Conservation (phyloP, 257 asterid genomes). For the Solanum chmielewskii region DNA sequence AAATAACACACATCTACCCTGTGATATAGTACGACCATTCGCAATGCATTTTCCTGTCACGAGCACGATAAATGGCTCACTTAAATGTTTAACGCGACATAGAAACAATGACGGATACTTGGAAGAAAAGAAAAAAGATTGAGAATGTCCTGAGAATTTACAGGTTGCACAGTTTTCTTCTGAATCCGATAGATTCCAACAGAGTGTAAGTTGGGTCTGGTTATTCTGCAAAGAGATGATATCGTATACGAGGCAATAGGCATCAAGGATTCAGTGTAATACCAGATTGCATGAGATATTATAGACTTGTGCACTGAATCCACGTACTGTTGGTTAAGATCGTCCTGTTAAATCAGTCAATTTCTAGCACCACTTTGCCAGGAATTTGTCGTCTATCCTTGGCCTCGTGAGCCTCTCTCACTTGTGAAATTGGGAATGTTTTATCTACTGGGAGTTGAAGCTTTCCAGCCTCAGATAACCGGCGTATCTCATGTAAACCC, state of each 20-base stretch:
- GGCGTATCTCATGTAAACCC: slow-evolving; percentile 70
- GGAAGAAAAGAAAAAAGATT: not conserved
- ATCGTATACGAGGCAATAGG: not conserved
- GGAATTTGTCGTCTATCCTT: slow-evolving; percentile 57
- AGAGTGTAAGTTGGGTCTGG: not conserved
- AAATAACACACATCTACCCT: not conserved
- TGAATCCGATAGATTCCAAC: not conserved
- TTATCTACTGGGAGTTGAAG: slow-evolving; percentile 76
- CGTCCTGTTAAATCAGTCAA: slow-evolving; percentile 24
- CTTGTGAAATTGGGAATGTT: slow-evolving; percentile 53
- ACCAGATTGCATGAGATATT: not conserved
- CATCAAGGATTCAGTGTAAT: not conserved
- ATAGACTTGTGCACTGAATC: not conserved
- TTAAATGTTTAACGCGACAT: not conserved
- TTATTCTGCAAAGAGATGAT: not conserved
- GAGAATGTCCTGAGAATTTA: not conserved
- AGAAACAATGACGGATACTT: not conserved
- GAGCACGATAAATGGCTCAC: not conserved
- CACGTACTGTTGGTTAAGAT: not conserved
- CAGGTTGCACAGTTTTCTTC: not conserved
- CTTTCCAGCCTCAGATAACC: slow-evolving; percentile 58
- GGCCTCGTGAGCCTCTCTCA: slow-evolving; percentile 75
- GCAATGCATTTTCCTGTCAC: not conserved
- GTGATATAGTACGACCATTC: not conserved
- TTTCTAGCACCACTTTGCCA: slow-evolving; percentile 80